Conservation (phyloP, 2,329 filamentous ascomycete species). For the Penicillium capsulatum region DNA sequence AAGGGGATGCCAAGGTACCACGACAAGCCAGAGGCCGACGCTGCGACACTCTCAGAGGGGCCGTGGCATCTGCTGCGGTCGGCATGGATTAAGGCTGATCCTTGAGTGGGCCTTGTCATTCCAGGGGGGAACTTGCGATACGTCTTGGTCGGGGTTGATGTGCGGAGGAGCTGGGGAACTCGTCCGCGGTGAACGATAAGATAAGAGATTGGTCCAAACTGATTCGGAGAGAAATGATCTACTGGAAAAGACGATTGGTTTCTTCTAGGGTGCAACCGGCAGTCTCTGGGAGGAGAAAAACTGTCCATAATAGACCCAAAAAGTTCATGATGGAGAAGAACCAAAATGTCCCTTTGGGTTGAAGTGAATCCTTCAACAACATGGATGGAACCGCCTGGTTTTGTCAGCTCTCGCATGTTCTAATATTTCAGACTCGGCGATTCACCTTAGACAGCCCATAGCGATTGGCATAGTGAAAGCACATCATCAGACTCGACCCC, state of each 20-base stretch:
- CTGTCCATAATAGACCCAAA: slow-evolving; percentile 1
- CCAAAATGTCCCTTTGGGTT: slow-evolving; percentile 5
- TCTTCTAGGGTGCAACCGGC: slow-evolving; percentile 3
- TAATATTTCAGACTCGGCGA: no score
- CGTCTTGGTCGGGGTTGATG: no score
- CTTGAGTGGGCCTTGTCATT: slow-evolving; percentile 1
- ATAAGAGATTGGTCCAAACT: no score
- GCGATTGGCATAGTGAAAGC: slow-evolving; percentile 41
- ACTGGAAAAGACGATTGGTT: no score
- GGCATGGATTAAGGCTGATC: slow-evolving; percentile 7
- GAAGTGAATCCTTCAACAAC: background rate
- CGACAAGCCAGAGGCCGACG: slow-evolving; percentile 24
- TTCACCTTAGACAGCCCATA: slow-evolving; percentile 28
- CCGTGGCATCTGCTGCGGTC: slow-evolving; percentile 8
- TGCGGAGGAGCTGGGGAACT: no score
- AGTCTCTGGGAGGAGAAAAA: slow-evolving; percentile 4
- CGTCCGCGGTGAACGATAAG: no score
- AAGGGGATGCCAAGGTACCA: slow-evolving; percentile 13
- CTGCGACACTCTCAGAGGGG: slow-evolving; percentile 21
- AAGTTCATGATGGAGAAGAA: slow-evolving; percentile 4
- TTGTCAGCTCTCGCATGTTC: no score
- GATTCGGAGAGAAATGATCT: no score
- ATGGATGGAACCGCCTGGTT: slow-evolving; percentile 5
- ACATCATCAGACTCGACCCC: slow-evolving; percentile 43
- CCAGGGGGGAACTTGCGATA: background rate